These are phyloP conservation scores for Komagataella kurtzmanii DNA, from an alignment of 805 yeast species.

Conservation along the genomic window DNA sequence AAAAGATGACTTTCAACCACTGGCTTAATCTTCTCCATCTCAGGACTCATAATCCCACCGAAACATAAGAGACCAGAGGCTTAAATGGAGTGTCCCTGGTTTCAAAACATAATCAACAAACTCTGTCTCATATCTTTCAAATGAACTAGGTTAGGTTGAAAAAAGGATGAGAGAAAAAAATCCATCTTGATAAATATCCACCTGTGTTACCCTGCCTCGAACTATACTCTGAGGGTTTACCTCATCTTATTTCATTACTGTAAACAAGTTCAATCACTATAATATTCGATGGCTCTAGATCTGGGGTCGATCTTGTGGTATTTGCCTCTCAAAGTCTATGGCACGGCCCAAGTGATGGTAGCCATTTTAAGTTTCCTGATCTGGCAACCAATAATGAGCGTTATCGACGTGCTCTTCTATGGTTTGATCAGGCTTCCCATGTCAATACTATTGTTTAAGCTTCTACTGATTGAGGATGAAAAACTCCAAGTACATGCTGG, in stretches of 20 bases:
- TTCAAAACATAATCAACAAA: background rate
- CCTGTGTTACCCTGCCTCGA: background rate
- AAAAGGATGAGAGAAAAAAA: background rate
- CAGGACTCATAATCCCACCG: background rate
- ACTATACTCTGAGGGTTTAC: background rate
- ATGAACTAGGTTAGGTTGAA: background rate
- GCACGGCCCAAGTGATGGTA: background rate
- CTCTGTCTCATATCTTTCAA: background rate
- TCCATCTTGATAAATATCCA: background rate
- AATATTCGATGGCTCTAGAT: background rate
- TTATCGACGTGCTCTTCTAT: background rate
- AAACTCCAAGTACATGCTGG: background rate
- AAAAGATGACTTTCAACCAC: background rate
- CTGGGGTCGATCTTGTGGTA: background rate
- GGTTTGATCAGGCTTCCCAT: background rate
- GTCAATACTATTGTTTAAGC: background rate
- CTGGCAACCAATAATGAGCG: background rate
- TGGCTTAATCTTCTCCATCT: background rate
- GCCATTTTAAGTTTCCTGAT: background rate
- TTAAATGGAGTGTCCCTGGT: background rate
- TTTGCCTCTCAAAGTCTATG: background rate
- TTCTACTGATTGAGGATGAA: background rate
- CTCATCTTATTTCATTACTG: background rate
- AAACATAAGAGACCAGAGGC: background rate
- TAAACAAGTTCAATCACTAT: background rate